Evolutionary conservation across 441 rosid genomes (phyloP).

Genomic region (Euphorbia schlechtendalii): DNA sequence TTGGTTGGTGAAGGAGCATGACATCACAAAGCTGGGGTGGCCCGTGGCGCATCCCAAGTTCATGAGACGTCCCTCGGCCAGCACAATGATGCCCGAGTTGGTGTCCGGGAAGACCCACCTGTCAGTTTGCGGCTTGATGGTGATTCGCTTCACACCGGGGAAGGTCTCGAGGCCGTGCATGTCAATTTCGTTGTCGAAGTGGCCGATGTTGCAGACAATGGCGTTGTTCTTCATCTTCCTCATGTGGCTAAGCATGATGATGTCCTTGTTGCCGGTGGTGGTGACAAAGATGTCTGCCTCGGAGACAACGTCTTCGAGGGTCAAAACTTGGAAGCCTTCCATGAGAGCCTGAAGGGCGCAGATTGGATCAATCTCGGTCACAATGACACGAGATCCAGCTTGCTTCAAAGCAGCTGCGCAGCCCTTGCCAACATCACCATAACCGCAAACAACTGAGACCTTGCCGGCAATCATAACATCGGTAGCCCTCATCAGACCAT

Average conservation of each 20-base stretch:
- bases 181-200: slow-evolving; percentile 83
- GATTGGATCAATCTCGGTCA: slow-evolving; percentile 86
- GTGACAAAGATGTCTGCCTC: slow-evolving; percentile 88
- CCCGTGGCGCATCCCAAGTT: slow-evolving; percentile 93
- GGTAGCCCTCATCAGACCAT: slow-evolving; percentile 93
- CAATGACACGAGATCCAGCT: slow-evolving; percentile 81
- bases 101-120: slow-evolving; percentile 93
- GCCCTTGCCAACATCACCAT: slow-evolving; percentile 95
- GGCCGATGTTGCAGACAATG: slow-evolving; percentile 89
- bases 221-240: slow-evolving; percentile 96
- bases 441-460: slow-evolving; percentile 68
- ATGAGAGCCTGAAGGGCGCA: slow-evolving; percentile 86
- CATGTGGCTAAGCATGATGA: slow-evolving; percentile 77
- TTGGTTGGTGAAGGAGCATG: slow-evolving; percentile 93
- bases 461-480: slow-evolving; percentile 95
- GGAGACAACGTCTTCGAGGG: slow-evolving; percentile 60
- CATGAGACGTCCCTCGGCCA: slow-evolving; percentile 91
- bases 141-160: slow-evolving; percentile 76
- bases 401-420: slow-evolving; percentile 86
- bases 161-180: slow-evolving; percentile 70
- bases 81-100: slow-evolving; percentile 64
- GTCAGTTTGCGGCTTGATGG: slow-evolving; percentile 93
- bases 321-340: slow-evolving; percentile 73
- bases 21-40: slow-evolving; percentile 92
- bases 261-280: slow-evolving; percentile 88